phyloP scores from a whole-genome alignment of 352 stramenopile species.

The Ophiocytium majus region DNA sequence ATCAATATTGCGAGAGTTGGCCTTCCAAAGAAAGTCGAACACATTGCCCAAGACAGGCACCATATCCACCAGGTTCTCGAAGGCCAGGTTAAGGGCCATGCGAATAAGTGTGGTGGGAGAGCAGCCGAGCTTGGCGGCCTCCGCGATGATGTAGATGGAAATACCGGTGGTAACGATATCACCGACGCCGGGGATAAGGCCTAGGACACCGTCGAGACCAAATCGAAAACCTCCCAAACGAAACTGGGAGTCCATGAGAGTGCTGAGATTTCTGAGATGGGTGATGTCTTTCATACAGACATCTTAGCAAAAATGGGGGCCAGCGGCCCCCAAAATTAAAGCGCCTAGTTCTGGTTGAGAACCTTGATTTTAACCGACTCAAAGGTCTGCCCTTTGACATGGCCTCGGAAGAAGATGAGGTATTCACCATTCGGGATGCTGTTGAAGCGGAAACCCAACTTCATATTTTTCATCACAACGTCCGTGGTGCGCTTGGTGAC shows the following conservation, averaged over 20 bases:
- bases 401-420: too few species aligned
- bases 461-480: too few species aligned
- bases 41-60: neutral
- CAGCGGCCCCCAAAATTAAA: too few species aligned
- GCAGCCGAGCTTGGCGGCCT: neutral
- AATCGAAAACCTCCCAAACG: neutral
- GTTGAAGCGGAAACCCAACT: too few species aligned
- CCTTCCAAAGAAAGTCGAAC: neutral
- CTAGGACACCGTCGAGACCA: constrained; percentile 5
- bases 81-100: neutral
- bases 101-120: neutral
- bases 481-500: too few species aligned
- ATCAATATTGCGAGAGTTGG: neutral
- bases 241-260: neutral
- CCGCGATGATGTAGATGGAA: neutral
- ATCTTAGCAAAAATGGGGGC: too few species aligned
- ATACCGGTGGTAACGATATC: neutral
- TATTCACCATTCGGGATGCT: too few species aligned
- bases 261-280: too few species aligned
- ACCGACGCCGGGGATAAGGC: neutral
- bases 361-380: too few species aligned
- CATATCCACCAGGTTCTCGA: constrained; percentile 5
- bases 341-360: too few species aligned
- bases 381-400: too few species aligned
- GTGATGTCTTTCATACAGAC: too few species aligned